phyloP scores from a whole-genome alignment of 441 rosid genomes.

The Biscutella laevigata region DNA sequence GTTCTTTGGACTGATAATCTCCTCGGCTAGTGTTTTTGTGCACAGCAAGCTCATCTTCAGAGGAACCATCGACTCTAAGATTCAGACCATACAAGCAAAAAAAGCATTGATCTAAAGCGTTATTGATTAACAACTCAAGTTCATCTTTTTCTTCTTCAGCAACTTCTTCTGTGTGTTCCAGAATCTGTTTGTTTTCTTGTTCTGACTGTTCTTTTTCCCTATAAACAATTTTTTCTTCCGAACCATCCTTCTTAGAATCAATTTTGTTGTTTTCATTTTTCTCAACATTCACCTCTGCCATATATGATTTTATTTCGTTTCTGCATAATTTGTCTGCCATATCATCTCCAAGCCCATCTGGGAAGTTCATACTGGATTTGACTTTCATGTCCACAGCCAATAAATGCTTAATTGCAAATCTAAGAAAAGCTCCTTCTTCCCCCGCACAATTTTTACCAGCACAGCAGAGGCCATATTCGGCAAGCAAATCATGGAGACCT shows the following conservation, averaged over 20 bases:
- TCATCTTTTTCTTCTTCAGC: constrained; percentile 82
- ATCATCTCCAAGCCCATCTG: constrained; percentile 36
- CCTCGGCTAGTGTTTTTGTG: constrained; percentile 94
- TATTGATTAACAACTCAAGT: constrained; percentile 76
- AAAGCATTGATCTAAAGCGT: constrained; percentile 93
- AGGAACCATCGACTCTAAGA: constrained; percentile 83
- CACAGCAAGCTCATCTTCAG: constrained; percentile 82
- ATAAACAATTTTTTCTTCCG: constrained; percentile 27
- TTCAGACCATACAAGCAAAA: constrained; percentile 97
- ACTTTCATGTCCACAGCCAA: constrained; percentile 89
- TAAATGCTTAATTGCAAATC: constrained; percentile 90
- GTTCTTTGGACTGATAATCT: constrained; percentile 97
- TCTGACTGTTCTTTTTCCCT: constrained; percentile 30
- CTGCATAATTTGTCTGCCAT: constrained; percentile 32
- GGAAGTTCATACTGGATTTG: constrained; percentile 53
- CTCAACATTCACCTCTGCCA: constrained; percentile 37
- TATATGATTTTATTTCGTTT: constrained; percentile 32
- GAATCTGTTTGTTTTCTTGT: constrained; percentile 27
- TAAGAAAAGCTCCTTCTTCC: constrained; percentile 90
- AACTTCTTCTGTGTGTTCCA: constrained; percentile 40
- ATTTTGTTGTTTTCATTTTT: constrained; percentile 31
- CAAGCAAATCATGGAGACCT: constrained; percentile 84
- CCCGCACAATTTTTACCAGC: constrained; percentile 69
- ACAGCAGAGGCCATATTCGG: constrained; percentile 95
- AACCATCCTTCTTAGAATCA: constrained; percentile 33